Conservation (phyloP, 78 protist species). For the Mantamonas sphyraenae region DNA sequence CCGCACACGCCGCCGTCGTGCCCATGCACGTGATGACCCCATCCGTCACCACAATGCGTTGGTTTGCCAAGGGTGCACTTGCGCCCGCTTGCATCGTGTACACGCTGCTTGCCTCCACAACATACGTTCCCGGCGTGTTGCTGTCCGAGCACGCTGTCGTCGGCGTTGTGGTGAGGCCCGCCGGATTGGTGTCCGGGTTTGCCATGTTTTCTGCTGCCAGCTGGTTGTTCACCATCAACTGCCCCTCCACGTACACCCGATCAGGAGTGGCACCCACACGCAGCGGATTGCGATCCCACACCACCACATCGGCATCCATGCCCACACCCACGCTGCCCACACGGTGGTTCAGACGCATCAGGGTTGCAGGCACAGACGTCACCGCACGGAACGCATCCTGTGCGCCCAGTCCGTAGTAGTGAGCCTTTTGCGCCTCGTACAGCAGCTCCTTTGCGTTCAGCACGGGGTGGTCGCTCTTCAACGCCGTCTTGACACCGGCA, state of each 20-base stretch:
- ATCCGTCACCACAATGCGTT: slow-evolving; percentile 2
- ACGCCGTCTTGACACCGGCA: not conserved
- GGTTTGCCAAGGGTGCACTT: too few relatives aligned
- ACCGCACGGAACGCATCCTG: slow-evolving; percentile 8
- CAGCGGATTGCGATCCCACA: not conserved
- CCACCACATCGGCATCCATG: slow-evolving; percentile 13
- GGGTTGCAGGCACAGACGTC: not conserved
- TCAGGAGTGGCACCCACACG: not conserved
- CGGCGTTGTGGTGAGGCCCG: too few relatives aligned
- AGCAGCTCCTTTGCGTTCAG: slow-evolving; percentile 3
- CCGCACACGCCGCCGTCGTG: slow-evolving; percentile 5
- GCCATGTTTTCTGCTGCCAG: too few relatives aligned
- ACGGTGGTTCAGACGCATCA: slow-evolving; percentile 4
- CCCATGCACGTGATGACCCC: slow-evolving; percentile 11
- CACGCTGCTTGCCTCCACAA: not conserved
- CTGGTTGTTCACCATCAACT: too few relatives aligned
- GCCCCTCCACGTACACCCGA: too few relatives aligned
- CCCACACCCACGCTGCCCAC: slow-evolving; percentile 1
- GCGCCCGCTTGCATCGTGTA: not conserved
- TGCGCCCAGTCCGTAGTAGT: slow-evolving; percentile 7
- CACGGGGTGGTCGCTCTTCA: slow-evolving; percentile 18
- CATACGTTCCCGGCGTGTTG: too few relatives aligned
- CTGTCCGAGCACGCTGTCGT: too few relatives aligned
- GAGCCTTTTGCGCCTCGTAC: slow-evolving; percentile 1
- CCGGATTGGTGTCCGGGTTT: too few relatives aligned